Percentiles rank a stretch among this genome's conserved stretches.
Evolutionary conservation across 495 filamentous ascomycete species (phyloP).

Genomic region (Tuber umbilicatum): DNA sequence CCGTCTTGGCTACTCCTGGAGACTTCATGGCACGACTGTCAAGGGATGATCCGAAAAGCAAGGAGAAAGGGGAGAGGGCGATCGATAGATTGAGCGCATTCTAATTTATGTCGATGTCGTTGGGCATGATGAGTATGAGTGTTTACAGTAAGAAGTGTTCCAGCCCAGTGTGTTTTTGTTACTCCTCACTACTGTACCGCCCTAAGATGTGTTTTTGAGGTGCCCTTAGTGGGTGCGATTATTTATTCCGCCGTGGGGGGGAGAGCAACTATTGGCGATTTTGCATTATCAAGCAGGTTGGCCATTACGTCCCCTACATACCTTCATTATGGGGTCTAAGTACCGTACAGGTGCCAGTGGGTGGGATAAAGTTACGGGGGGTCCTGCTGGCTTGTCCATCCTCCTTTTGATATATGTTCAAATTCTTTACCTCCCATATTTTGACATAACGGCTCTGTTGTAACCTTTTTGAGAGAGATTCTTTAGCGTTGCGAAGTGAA

Average conservation of each 20-base stretch:
- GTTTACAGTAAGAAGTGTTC: background rate
- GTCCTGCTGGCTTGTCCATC: background rate
- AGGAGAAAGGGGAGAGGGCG: conserved; percentile 15
- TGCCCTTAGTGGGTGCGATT: background rate
- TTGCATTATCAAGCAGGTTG: background rate
- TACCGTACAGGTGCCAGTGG: background rate
- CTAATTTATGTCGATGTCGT: conserved; percentile 6
- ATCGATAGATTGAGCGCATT: conserved; percentile 31
- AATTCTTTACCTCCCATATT: background rate
- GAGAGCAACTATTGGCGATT: background rate
- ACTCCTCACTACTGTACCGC: background rate
- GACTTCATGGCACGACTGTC: background rate
- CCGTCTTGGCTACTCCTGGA: conserved; percentile 15
- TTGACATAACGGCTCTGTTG: background rate
- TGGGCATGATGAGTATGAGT: background rate
- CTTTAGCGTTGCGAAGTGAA: background rate
- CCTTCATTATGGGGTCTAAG: background rate
- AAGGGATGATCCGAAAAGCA: background rate
- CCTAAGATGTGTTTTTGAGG: background rate
- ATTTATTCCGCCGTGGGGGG: background rate
- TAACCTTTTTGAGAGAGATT: background rate
- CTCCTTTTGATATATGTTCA: background rate
- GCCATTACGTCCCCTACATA: background rate
- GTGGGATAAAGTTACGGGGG: background rate
- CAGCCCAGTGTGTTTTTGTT: background rate